Percentiles rank a stretch among this genome's conserved stretches.
phyloP scores from a whole-genome alignment of 805 yeast genomes.

The Lipomyces oligophaga region DNA sequence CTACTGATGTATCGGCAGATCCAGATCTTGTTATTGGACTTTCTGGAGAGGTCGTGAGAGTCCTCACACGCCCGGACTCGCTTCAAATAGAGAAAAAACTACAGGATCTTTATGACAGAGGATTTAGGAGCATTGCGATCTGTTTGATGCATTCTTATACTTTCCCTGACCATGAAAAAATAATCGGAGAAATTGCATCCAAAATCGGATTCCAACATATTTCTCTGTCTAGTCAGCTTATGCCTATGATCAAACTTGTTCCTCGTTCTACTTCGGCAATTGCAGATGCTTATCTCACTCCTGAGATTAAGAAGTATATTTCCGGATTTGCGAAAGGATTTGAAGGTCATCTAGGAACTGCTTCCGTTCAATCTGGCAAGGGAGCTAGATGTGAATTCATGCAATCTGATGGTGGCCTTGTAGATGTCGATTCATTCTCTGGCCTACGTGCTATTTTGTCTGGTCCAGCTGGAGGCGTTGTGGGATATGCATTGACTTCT shows the following conservation, averaged over 20 bases:
- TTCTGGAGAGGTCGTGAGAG: constrained; percentile 64
- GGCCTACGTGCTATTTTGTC: constrained; percentile 86
- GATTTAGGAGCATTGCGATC: constrained; percentile 66
- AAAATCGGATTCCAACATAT: constrained; percentile 64
- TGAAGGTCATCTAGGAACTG: constrained; percentile 45
- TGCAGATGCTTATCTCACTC: constrained; percentile 81
- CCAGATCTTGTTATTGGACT: constrained; percentile 50
- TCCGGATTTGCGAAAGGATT: constrained; percentile 61
- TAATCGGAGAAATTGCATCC: constrained; percentile 57
- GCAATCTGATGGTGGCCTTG: constrained; percentile 96
- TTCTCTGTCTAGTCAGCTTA: constrained; percentile 62
- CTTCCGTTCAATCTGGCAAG: constrained; percentile 26
- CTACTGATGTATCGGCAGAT: constrained; percentile 29
- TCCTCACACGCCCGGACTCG: constrained; percentile 51
- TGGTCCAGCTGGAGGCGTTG: constrained; percentile 98
- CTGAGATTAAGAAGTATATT: constrained; percentile 66
- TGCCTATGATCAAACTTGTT: constrained; percentile 76
- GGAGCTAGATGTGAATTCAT: constrained; percentile 66
- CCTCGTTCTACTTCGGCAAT: constrained; percentile 73
- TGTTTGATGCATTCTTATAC: constrained; percentile 72
- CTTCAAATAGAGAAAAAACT: constrained; percentile 44
- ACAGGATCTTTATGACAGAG: constrained; percentile 48
- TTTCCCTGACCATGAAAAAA: constrained; percentile 62
- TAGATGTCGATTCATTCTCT: constrained; percentile 76
- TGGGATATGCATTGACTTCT: constrained; percentile 85